These are phyloP conservation scores for Cladosporium oxysporum DNA, from an alignment of 2,329 filamentous ascomycete species.

Conservation along the genomic window DNA sequence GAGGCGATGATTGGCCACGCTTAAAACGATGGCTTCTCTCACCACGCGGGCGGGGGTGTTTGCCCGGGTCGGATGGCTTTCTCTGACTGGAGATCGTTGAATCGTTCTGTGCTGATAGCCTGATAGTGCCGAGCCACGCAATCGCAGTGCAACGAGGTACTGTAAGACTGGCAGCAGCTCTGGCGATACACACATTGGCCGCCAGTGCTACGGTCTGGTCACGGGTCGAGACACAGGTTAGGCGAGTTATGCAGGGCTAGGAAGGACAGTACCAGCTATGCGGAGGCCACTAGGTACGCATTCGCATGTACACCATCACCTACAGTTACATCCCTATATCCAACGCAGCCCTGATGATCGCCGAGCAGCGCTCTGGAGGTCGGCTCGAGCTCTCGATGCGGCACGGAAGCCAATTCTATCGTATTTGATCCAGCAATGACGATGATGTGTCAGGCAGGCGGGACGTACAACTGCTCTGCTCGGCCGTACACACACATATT, in stretches of 20 bases:
- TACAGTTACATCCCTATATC: not conserved
- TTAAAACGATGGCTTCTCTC: not conserved
- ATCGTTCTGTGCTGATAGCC: not conserved
- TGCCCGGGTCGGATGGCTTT: not conserved
- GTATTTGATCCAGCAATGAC: not conserved
- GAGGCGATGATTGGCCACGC: not conserved
- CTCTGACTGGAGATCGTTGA: not conserved
- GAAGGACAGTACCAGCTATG: not conserved
- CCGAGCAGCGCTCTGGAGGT: not conserved
- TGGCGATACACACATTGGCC: not conserved
- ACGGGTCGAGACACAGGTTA: not conserved
- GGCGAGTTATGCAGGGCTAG: not conserved
- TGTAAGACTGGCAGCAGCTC: not conserved
- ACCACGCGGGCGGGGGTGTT: not conserved
- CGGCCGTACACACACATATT: not conserved
- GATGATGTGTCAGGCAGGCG: not conserved
- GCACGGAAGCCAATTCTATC: conserved; percentile 6
- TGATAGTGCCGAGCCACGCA: not conserved
- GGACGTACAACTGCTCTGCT: not conserved
- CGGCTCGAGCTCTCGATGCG: not conserved
- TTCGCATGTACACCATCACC: not conserved
- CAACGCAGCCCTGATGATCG: not conserved
- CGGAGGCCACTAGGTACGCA: not conserved
- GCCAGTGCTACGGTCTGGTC: not conserved
- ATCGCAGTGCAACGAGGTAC: not conserved